Evolutionary conservation across 2,329 filamentous ascomycete genomes (phyloP).

Genomic region (Gnomoniopsis sp.): DNA sequence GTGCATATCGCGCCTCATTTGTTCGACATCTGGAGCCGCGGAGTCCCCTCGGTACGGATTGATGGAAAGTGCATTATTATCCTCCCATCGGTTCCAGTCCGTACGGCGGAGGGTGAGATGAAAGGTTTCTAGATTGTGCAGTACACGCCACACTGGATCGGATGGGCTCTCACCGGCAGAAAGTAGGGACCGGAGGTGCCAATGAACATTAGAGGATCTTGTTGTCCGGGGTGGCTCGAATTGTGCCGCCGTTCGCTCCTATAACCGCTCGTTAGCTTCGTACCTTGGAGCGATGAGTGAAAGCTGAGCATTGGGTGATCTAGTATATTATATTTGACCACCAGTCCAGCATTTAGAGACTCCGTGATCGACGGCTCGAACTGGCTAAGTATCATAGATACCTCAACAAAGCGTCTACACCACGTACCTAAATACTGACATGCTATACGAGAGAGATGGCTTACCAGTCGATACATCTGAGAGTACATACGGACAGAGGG

Average conservation of each 20-base stretch:
- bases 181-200: background rate
- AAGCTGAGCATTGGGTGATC: background rate
- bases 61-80: background rate
- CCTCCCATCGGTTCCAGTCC: conserved; percentile 10
- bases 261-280: background rate
- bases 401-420: too few species aligned
- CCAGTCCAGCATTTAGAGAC: too few species aligned
- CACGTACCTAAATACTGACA: too few species aligned
- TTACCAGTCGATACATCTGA: background rate
- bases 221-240: background rate
- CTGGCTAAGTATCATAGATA: too few species aligned
- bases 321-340: too few species aligned
- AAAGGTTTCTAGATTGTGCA: conserved; percentile 1
- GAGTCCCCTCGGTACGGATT: background rate
- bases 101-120: conserved; percentile 9
- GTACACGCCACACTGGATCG: background rate
- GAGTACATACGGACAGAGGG: background rate
- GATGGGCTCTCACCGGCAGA: background rate
- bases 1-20: background rate
- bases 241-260: background rate
- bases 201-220: background rate
- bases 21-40: background rate
- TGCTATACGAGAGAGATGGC: background rate
- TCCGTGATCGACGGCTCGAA: too few species aligned
- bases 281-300: background rate